Evolutionary conservation across 2,329 filamentous ascomycete genomes (phyloP).

Genomic region (Neopestalotiopsis sp.): DNA sequence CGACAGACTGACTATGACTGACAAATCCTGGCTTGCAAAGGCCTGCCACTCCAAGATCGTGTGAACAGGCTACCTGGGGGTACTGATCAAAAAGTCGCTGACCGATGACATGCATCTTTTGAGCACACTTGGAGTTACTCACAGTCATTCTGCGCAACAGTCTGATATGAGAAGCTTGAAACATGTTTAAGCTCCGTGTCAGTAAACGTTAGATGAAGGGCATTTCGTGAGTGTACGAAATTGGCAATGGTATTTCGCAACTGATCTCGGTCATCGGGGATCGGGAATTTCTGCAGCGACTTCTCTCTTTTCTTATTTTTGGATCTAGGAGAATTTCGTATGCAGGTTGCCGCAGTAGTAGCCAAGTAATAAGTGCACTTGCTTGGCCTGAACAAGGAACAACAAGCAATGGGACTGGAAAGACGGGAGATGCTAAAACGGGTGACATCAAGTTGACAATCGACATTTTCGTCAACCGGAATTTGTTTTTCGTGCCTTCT

Average conservation of each 20-base stretch:
- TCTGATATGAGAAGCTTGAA: background rate
- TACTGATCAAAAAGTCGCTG: background rate
- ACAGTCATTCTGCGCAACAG: background rate
- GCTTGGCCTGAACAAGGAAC: slow-evolving; percentile 3
- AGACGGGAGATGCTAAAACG: background rate
- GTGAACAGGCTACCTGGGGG: background rate
- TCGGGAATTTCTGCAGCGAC: slow-evolving; percentile 10
- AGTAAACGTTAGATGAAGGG: background rate
- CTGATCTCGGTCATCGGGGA: background rate
- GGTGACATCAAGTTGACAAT: background rate
- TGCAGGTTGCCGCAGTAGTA: slow-evolving; percentile 2
- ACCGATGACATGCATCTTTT: background rate
- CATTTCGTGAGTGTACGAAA: background rate
- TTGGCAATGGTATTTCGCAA: background rate
- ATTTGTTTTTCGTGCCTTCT: background rate
- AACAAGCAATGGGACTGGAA: background rate
- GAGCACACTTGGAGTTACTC: background rate
- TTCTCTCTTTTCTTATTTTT: background rate
- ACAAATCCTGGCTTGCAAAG: no score
- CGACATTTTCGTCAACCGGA: background rate
- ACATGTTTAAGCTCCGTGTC: background rate
- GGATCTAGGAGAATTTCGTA: slow-evolving; percentile 13
- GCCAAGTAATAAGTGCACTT: background rate
- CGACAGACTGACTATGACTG: background rate
- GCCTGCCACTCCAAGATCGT: background rate